Evolutionary conservation across 192 early-diverging fungal species (phyloP).

Genomic region (Gaertneriomyces sp.): DNA sequence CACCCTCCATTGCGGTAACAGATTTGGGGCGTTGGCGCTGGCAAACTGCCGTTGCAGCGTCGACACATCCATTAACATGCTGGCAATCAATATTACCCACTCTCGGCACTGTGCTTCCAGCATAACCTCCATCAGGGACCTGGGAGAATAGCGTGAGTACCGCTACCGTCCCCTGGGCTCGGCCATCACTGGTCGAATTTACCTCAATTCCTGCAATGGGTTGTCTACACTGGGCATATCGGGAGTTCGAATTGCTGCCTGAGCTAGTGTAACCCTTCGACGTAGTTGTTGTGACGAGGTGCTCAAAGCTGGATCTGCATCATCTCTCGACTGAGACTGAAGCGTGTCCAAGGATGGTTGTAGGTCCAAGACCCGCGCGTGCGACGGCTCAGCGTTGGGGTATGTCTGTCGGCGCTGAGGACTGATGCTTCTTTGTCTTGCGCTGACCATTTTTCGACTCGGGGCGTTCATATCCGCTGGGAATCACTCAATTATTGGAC

Average conservation of each 20-base stretch:
- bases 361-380: neutral
- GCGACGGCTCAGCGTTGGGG: neutral
- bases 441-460: neutral
- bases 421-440: neutral
- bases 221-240: neutral
- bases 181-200: neutral
- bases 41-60: slow-evolving; percentile 7
- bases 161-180: neutral
- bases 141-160: slow-evolving; percentile 4
- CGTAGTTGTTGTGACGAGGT: neutral
- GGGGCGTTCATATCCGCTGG: neutral
- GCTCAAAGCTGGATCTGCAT: neutral
- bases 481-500: neutral
- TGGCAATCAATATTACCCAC: slow-evolving; percentile 28
- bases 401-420: slow-evolving; percentile 1
- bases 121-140: slow-evolving; percentile 10
- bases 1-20: slow-evolving; percentile 3
- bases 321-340: slow-evolving; percentile 2
- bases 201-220: slow-evolving; percentile 22
- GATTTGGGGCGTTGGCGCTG: neutral
- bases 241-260: neutral
- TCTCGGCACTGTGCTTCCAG: slow-evolving; percentile 18
- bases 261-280: slow-evolving; percentile 1
- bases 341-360: neutral
- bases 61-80: slow-evolving; percentile 22